phyloP scores from a whole-genome alignment of 352 stramenopile genomes.

The Phytophthora vignae region DNA sequence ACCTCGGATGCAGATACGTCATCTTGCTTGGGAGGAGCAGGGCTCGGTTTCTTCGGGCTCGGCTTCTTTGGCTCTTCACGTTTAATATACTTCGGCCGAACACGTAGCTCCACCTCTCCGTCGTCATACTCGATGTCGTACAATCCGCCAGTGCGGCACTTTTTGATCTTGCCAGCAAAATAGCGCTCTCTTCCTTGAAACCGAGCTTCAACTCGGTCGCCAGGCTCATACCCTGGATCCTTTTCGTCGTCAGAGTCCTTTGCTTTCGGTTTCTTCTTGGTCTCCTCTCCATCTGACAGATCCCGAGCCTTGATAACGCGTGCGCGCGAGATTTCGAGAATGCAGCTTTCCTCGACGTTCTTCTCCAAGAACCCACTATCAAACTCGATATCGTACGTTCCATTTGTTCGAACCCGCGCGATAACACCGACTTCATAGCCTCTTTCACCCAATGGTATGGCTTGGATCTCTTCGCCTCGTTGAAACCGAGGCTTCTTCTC shows the following conservation, averaged over 20 bases:
- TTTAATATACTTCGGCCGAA: conserved; percentile 60
- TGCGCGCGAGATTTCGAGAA: conserved; percentile 50
- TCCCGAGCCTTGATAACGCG: conserved; percentile 43
- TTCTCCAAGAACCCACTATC: conserved; percentile 65
- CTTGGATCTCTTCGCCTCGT: conserved; percentile 70
- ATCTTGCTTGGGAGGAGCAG: conserved; percentile 26
- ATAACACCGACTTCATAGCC: conserved; percentile 65
- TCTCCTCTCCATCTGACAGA: conserved; percentile 18
- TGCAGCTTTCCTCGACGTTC: conserved; percentile 56
- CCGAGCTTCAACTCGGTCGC: conserved; percentile 58
- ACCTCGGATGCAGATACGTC: conserved; percentile 45
- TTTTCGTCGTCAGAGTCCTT: conserved; percentile 28
- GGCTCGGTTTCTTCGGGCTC: conserved; percentile 14
- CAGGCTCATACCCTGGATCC: conserved; percentile 38
- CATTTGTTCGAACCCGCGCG: conserved; percentile 53
- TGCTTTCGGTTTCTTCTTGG: conserved; percentile 11
- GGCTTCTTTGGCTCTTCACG: conserved; percentile 38
- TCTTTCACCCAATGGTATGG: conserved; percentile 53
- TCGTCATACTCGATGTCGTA: conserved; percentile 70
- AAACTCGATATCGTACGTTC: conserved; percentile 77
- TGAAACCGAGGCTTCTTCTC: conserved; percentile 49
- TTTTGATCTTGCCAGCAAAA: conserved; percentile 58
- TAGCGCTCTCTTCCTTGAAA: conserved; percentile 50
- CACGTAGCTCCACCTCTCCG: conserved; percentile 66
- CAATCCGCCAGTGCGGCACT: conserved; percentile 37